These are phyloP conservation scores for Carex kokanica DNA, from an alignment of 176 grass and related monocot species.

Conservation along the genomic window DNA sequence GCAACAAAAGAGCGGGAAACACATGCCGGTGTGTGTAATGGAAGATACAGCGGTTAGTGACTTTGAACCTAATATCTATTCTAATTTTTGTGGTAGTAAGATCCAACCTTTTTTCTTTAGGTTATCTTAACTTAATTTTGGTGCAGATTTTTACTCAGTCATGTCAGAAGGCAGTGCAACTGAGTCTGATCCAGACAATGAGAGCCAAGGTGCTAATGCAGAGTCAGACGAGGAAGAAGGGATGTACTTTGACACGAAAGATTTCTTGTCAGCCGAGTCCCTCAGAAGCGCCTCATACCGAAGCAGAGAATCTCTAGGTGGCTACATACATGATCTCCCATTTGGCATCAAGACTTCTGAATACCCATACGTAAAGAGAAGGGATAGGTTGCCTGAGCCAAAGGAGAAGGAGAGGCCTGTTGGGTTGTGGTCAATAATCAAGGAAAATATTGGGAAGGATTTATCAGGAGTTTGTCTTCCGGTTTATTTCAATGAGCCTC, in stretches of 20 bases:
- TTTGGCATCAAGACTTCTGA: conserved; percentile 37
- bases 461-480: conserved; percentile 91
- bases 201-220: conserved; percentile 69
- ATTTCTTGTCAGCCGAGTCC: conserved; percentile 71
- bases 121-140: background rate
- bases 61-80: conserved; percentile 23
- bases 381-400: conserved; percentile 79
- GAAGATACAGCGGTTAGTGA: conserved; percentile 90
- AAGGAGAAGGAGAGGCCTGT: conserved; percentile 92
- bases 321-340: conserved; percentile 38
- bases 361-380: conserved; percentile 59
- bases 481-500: conserved; percentile 97
- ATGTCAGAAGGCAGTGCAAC: conserved; percentile 81
- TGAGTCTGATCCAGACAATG: conserved; percentile 83
- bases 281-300: conserved; percentile 74
- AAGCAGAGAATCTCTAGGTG: conserved; percentile 55
- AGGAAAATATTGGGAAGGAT: conserved; percentile 98
- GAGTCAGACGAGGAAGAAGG: conserved; percentile 84
- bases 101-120: conserved; percentile 17
- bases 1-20: conserved; percentile 90
- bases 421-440: conserved; percentile 98
- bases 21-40: conserved; percentile 41
- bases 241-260: conserved; percentile 82
- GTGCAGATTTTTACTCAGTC: conserved; percentile 94
- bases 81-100: background rate